A percentile compares a stretch with the other conserved stretches of the same genome.
Evolutionary conservation across 2,329 filamentous ascomycete species (phyloP).

Genomic region (Colletotrichum eleusines): DNA sequence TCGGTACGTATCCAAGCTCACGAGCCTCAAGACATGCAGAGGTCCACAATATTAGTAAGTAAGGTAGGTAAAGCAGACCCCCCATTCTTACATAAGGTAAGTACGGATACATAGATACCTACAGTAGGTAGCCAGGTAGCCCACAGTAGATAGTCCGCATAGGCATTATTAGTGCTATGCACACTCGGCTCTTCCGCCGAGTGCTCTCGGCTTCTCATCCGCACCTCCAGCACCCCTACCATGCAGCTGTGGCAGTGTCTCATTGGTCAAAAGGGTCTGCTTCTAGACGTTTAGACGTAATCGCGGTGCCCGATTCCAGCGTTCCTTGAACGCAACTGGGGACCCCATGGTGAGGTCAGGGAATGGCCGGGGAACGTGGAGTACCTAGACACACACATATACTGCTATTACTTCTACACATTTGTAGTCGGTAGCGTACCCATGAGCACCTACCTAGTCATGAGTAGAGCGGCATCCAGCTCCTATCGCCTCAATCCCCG

Average conservation of each 20-base stretch:
- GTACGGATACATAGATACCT: no score
- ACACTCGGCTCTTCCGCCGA: conserved; percentile 27
- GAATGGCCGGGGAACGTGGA: conserved; percentile 32
- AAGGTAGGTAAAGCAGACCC: neutral
- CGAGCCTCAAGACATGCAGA: neutral
- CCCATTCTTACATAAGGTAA: neutral
- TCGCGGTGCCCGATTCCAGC: conserved; percentile 6
- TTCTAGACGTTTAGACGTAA: conserved; percentile 18
- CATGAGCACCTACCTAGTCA: neutral
- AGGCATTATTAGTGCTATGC: neutral
- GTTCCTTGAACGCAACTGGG: conserved; percentile 3
- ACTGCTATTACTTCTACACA: neutral
- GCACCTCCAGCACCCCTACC: neutral
- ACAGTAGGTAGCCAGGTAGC: no score
- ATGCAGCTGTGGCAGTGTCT: neutral
- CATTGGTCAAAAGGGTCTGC: conserved; percentile 16
- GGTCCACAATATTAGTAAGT: neutral
- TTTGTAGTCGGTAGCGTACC: neutral
- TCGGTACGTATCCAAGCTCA: conserved; percentile 24
- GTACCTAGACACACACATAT: neutral
- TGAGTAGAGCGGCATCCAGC: neutral
- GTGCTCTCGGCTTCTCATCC: conserved; percentile 31
- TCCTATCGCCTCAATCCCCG: conserved; percentile 14
- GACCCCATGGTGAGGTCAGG: conserved; percentile 1
- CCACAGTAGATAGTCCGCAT: no score